These are phyloP conservation scores for Aphanoascus verrucosus DNA, from an alignment of 2,329 filamentous ascomycete genomes.

Conservation along the genomic window DNA sequence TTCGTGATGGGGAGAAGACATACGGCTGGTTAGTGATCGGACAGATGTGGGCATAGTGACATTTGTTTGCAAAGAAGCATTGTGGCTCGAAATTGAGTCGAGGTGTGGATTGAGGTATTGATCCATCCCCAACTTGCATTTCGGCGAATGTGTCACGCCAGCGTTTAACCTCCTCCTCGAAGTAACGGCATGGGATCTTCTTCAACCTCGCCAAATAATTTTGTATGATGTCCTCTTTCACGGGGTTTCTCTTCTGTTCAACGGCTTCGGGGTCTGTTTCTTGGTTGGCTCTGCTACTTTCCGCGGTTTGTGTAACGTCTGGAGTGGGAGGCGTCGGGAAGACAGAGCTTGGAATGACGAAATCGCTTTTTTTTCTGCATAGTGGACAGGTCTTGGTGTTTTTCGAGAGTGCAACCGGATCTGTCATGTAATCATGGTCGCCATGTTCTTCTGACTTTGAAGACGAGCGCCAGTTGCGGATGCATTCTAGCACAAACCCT, in stretches of 20 bases:
- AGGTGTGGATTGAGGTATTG: neutral
- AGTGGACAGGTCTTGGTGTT: conserved; percentile 23
- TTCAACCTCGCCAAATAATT: conserved; percentile 20
- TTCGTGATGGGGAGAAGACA: conserved; percentile 13
- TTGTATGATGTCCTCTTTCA: conserved; percentile 20
- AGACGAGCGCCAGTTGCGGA: conserved; percentile 22
- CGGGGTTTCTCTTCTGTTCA: conserved; percentile 11
- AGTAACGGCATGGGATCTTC: conserved; percentile 21
- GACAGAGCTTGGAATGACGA: conserved; percentile 22
- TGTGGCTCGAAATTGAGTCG: conserved; percentile 13
- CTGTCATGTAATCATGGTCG: neutral
- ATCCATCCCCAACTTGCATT: neutral
- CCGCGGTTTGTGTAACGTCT: neutral
- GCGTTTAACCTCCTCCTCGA: conserved; percentile 15
- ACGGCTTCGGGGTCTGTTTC: neutral
- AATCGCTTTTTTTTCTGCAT: conserved; percentile 22
- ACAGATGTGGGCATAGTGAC: conserved; percentile 22
- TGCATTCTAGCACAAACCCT: conserved; percentile 19
- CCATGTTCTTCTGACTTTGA: conserved; percentile 14
- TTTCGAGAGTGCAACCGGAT: conserved; percentile 14
- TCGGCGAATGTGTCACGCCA: conserved; percentile 7
- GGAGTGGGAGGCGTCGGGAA: conserved; percentile 18
- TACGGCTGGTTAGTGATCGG: conserved; percentile 15
- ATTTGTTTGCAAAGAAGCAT: conserved; percentile 23
- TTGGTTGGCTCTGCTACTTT: neutral